phyloP scores from a whole-genome alignment of 2,329 filamentous ascomycete genomes.

The Microsporum ferrugineum region DNA sequence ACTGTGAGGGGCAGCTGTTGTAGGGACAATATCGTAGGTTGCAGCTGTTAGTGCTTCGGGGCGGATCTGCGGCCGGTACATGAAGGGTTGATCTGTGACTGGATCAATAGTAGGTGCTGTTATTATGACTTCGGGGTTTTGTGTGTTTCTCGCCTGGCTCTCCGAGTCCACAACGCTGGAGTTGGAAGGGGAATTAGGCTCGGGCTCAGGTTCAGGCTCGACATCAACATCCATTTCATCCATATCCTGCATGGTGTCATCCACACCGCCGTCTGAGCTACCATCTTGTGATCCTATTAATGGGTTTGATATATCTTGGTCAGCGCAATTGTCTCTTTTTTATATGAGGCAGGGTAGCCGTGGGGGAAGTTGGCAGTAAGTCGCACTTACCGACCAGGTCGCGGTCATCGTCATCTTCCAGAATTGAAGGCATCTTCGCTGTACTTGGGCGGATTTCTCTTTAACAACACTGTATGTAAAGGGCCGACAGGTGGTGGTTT shows the following conservation, averaged over 20 bases:
- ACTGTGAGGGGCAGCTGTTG: slow-evolving; percentile 88
- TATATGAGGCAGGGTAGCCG: not conserved
- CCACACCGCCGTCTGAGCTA: slow-evolving; percentile 39
- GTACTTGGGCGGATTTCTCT: not conserved
- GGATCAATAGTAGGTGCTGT: slow-evolving; percentile 34
- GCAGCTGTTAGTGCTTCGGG: slow-evolving; percentile 67
- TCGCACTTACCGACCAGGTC: slow-evolving; percentile 29
- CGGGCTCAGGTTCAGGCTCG: slow-evolving; percentile 19
- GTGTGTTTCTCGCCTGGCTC: slow-evolving; percentile 20
- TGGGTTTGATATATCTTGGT: not conserved
- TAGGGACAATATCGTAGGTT: slow-evolving; percentile 90
- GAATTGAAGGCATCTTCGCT: slow-evolving; percentile 22
- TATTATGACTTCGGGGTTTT: slow-evolving; percentile 39
- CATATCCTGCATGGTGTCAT: slow-evolving; percentile 35
- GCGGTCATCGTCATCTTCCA: slow-evolving; percentile 33
- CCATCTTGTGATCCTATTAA: slow-evolving; percentile 37
- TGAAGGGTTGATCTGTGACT: slow-evolving; percentile 18
- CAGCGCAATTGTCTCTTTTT: not conserved
- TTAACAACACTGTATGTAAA: not conserved
- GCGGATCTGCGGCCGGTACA: slow-evolving; percentile 52
- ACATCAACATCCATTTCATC: slow-evolving; percentile 25
- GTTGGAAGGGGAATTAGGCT: slow-evolving; percentile 28
- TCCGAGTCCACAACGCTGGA: slow-evolving; percentile 30
- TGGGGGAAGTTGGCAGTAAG: not conserved
- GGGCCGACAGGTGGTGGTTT: not conserved